Base-by-base conservation (phyloP, 106 monocot genomes). In the Apostasia ramifera region DNA sequence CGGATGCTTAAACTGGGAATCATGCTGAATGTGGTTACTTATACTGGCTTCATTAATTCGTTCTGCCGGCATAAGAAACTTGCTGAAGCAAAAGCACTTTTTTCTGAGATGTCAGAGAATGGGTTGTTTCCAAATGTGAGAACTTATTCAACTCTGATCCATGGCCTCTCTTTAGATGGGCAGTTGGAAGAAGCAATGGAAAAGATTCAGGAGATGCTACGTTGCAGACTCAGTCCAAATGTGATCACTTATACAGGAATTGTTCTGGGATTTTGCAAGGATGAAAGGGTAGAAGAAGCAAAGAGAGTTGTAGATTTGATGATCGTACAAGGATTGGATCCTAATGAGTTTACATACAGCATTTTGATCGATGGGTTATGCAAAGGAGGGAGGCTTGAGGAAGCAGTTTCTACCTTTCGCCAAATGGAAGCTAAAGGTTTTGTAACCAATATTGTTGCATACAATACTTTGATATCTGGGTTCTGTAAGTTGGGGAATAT, bases 271-370 rank as follows among this genome's bases (percentile, higher is more conserved):
- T 66, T 80, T 9, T 84, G 80, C 47, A 73, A 67, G 40, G 63
- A 80, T 14, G 83, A 76, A 41, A 83, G 61, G 47, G 49, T 83
- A 43, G 64, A 74, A 39, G 72, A 76, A 68, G 79, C 80, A 55
- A 47, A 73, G 59, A 39, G 37, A 57, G 65, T 84, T 72, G 48
- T 84, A 3, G 47, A 76, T 53, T 55, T 63, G 57, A 76, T 84
- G 75, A 69, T 6, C 3, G 41, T 26, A 42, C 50, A 73, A 64
- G 79, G 75, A 61, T 48, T 76, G 54, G 59, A 47, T 1, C 76
- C 83, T 51, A 80, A 84, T 80, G 80, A 84, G 76, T 69, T 59
- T 59, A 80, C 83, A 63, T 80, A 76, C 50, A 56, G 59, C 54
- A 76, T 68, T 53, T 56, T 84, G 45, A 64, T 84, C 46, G 68